Base-by-base conservation (phyloP, 768 basidiomycete genomes). In the Brasilioporus rufonigricans region DNA sequence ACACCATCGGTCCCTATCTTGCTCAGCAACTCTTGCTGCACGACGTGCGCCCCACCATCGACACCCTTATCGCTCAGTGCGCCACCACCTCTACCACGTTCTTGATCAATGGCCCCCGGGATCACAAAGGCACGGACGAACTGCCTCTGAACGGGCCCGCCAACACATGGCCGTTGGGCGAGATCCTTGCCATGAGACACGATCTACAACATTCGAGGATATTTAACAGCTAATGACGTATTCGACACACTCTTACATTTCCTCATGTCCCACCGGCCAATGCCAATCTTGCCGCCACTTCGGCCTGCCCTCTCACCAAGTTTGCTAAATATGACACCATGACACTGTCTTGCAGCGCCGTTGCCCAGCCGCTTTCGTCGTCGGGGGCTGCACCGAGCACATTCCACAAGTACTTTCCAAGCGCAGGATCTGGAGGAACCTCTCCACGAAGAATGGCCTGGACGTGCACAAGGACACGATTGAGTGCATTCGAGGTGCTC, bases 251-350 rank as follows among this genome's bases (percentile, higher is more conserved):
- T 43, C 18, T 45, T 48, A 60, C 44, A 21, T 44, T 61, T 57
- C 43, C 62, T 66, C 53, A 70, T 47, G 52, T 46, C 12, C 70
- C 64, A 24, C 81, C 78, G 29, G 89, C 80, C 58, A 98, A 80
- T 47, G 90, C 89, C 70, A 98, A 75, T 64, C 95, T 83, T 31
- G 91, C 83, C 3, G 93, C 92, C 33, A 97, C 84, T 72, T 98
- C 95, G 46, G 91, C 89, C 75, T 98, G 95, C 52, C 92, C 86
- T 62, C 93, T 85, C 55, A 97, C 88, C 63, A 98, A 81, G 70
- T 93, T 96, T 24, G 92, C 90, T 62, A 98, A 79, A 74, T 98
- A 98, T 51, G 91, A 89, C 53, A 98, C 84, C 89, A 96, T 96
- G 60, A 98, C 77, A 24, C 87, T 91, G 67, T 98, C 95, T 85